These are phyloP conservation scores for Fusarium lateritium DNA, from an alignment of 2,329 filamentous ascomycete species.

Conservation along the genomic window DNA sequence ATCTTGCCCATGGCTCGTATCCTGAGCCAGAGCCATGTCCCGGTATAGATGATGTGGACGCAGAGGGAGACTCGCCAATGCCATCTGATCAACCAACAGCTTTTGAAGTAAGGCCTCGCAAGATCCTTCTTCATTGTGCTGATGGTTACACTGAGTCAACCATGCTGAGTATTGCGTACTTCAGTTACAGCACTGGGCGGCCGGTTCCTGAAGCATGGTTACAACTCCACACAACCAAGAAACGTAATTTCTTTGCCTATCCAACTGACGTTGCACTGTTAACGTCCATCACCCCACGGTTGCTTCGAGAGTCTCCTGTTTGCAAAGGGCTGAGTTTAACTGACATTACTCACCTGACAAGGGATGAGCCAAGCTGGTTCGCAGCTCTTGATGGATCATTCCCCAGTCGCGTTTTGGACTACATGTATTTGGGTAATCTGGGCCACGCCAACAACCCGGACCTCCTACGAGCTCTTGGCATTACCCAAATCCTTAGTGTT, in stretches of 20 bases:
- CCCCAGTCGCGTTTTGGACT: slow-evolving; percentile 88
- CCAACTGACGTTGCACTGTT: slow-evolving; percentile 89
- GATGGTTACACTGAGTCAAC: slow-evolving; percentile 98
- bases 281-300: slow-evolving; percentile 80
- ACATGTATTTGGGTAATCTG: slow-evolving; percentile 97
- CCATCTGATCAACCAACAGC: slow-evolving; percentile 33
- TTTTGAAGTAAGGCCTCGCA: slow-evolving; percentile 63
- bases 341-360: slow-evolving; percentile 67
- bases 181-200: slow-evolving; percentile 89
- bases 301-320: slow-evolving; percentile 79
- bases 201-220: slow-evolving; percentile 91
- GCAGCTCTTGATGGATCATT: slow-evolving; percentile 88
- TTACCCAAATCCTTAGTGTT: slow-evolving; percentile 90
- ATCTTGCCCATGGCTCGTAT: slow-evolving; percentile 78
- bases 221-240: slow-evolving; percentile 82
- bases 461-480: slow-evolving; percentile 83
- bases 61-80: slow-evolving; percentile 51
- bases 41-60: slow-evolving; percentile 42
- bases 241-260: slow-evolving; percentile 97
- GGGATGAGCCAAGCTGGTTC: slow-evolving; percentile 83
- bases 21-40: slow-evolving; percentile 57
- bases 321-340: slow-evolving; percentile 63
- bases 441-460: slow-evolving; percentile 95
- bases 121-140: slow-evolving; percentile 90
- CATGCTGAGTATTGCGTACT: slow-evolving; percentile 90